Evolutionary conservation across 305 asterid species (phyloP).

Genomic region (Caryopteris hybrid): DNA sequence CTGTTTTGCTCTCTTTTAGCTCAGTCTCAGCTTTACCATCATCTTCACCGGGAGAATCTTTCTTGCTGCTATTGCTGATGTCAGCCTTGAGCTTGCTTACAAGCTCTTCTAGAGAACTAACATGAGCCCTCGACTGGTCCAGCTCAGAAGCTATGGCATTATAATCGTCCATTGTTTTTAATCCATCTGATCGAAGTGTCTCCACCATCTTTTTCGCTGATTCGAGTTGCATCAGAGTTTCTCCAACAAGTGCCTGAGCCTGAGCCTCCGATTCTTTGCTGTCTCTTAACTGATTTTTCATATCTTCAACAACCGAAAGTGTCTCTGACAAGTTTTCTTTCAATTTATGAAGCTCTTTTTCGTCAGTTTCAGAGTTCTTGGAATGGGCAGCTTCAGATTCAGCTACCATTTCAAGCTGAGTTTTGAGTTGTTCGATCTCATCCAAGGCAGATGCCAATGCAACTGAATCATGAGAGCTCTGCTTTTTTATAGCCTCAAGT

Average conservation of each 20-base stretch:
- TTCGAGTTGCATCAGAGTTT: constrained; percentile 72
- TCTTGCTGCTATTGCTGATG: constrained; percentile 5
- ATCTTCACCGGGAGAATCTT: constrained; percentile 10
- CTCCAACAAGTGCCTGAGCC: constrained; percentile 52
- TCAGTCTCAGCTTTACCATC: constrained; percentile 6
- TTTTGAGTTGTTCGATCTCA: constrained; percentile 62
- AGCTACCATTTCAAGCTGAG: constrained; percentile 49
- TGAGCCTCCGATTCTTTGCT: constrained; percentile 65
- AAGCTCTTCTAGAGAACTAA: constrained; percentile 47
- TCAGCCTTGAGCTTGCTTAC: constrained; percentile 53
- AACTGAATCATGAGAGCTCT: constrained; percentile 42
- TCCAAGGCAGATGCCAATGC: constrained; percentile 57
- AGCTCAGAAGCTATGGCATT: constrained; percentile 49
- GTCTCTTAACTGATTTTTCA: constrained; percentile 55
- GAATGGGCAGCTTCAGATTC: constrained; percentile 52
- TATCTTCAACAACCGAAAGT: constrained; percentile 51
- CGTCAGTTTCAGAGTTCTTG: constrained; percentile 39
- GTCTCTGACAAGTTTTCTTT: constrained; percentile 55
- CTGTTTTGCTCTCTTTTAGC: constrained; percentile 18
- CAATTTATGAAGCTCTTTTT: constrained; percentile 43
- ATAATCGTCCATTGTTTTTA: constrained; percentile 43
- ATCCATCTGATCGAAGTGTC: constrained; percentile 50
- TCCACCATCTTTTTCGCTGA: constrained; percentile 66
- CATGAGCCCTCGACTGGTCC: constrained; percentile 62
- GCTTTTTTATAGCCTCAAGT: constrained; percentile 33